A percentile compares a stretch with the other conserved stretches of the same genome.
Evolutionary conservation across 768 basidiomycete genomes (phyloP).

Genomic region (Naganishia onofrii): DNA sequence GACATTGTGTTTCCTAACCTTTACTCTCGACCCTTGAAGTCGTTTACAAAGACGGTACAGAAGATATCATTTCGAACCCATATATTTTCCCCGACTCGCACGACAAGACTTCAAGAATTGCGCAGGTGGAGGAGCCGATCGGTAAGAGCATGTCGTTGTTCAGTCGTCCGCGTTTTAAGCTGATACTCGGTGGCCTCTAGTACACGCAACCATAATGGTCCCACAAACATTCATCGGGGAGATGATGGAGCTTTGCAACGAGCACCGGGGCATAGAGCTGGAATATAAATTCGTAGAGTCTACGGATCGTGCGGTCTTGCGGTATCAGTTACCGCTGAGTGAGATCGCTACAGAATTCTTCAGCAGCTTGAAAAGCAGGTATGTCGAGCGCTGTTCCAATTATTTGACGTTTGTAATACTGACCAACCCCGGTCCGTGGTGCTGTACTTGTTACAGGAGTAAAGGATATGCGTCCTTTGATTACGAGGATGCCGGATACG

Average conservation of each 20-base stretch:
- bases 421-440: conserved; percentile 48
- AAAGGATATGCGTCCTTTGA: conserved; percentile 56
- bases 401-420: conserved; percentile 74
- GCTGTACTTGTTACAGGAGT: conserved; percentile 27
- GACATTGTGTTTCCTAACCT: background rate
- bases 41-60: conserved; percentile 65
- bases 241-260: conserved; percentile 91
- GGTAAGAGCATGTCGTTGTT: conserved; percentile 34
- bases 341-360: conserved; percentile 96
- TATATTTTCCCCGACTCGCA: conserved; percentile 86
- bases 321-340: conserved; percentile 78
- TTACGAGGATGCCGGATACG: conserved; percentile 92
- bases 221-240: conserved; percentile 79
- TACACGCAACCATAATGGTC: conserved; percentile 81
- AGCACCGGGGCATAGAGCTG: conserved; percentile 76
- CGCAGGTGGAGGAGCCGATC: conserved; percentile 82
- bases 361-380: conserved; percentile 82
- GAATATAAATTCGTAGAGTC: conserved; percentile 79
- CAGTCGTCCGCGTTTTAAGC: background rate
- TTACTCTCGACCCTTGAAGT: conserved; percentile 57
- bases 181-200: conserved; percentile 44
- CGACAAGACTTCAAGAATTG: conserved; percentile 60
- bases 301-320: conserved; percentile 66
- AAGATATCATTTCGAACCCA: conserved; percentile 76
- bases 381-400: conserved; percentile 65